A percentile compares a stretch with the other conserved stretches of the same genome.
These are phyloP conservation scores for Hirschioporus abietinus DNA, from an alignment of 768 basidiomycete species.

Conservation along the genomic window DNA sequence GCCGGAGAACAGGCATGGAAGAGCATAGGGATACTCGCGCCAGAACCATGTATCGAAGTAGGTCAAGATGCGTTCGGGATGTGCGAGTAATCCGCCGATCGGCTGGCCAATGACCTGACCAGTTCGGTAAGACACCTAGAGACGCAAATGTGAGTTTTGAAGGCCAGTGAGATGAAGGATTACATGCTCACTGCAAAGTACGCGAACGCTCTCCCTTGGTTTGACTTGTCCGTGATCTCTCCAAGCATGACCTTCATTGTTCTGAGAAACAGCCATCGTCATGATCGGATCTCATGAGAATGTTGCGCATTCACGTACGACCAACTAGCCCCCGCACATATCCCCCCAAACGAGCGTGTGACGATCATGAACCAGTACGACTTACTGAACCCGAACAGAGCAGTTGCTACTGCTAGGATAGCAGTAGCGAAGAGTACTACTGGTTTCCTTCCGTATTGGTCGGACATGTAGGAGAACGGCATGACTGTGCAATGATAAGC, in stretches of 20 bases:
- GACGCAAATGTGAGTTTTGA: background rate
- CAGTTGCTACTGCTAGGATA: constrained; percentile 7
- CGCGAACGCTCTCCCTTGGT: constrained; percentile 1
- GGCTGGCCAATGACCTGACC: constrained; percentile 13
- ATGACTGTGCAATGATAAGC: constrained; percentile 20
- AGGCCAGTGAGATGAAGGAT: background rate
- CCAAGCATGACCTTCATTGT: constrained; percentile 1
- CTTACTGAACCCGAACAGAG: constrained; percentile 1
- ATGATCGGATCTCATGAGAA: background rate
- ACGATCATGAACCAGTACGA: constrained; percentile 3
- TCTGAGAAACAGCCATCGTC: constrained; percentile 1
- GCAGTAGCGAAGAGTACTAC: constrained; percentile 31
- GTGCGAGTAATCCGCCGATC: constrained; percentile 10
- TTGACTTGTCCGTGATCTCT: constrained; percentile 5
- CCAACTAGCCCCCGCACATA: constrained; percentile 3
- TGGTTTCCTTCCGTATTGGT: constrained; percentile 44
- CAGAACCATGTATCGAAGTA: constrained; percentile 13
- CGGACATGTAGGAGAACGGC: constrained; percentile 44
- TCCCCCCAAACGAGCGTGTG: constrained; percentile 1
- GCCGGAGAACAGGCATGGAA: constrained; percentile 19
- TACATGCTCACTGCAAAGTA: background rate
- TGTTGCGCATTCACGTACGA: background rate
- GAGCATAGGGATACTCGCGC: constrained; percentile 16
- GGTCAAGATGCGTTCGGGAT: constrained; percentile 11
- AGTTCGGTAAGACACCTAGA: constrained; percentile 6